phyloP scores from a whole-genome alignment of 176 grass and related monocot genomes.

The Ensete glaucum region DNA sequence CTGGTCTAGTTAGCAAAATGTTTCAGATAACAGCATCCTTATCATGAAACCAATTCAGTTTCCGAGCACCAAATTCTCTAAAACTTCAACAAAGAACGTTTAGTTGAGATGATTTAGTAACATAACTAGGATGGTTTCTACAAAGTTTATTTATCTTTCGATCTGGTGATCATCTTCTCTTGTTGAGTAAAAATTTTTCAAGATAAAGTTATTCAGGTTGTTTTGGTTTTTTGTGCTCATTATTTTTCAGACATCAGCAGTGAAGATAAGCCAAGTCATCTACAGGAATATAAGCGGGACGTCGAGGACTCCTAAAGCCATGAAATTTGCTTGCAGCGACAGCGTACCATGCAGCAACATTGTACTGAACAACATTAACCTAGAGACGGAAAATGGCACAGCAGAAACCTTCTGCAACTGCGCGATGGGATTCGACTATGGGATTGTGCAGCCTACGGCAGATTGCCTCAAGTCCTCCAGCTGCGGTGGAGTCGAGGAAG shows the following conservation, averaged over 20 bases:
- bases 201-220: neutral
- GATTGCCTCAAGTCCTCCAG: conserved; percentile 54
- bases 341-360: conserved; percentile 59
- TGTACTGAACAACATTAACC: conserved; percentile 60
- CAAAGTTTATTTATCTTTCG: neutral
- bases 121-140: neutral
- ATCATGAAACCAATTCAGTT: neutral
- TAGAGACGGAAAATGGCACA: conserved; percentile 31
- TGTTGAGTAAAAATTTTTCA: neutral
- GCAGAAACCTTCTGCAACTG: conserved; percentile 76
- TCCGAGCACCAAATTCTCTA: neutral
- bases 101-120: neutral
- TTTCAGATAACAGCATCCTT: neutral
- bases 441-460: conserved; percentile 42
- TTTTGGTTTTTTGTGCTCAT: neutral
- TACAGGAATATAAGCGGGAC: conserved; percentile 71
- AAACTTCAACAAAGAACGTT: too few relatives aligned
- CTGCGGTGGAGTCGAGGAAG: conserved; percentile 23
- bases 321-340: conserved; percentile 81
- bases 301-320: conserved; percentile 36
- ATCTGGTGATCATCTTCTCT: too few relatives aligned
- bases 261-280: conserved; percentile 43
- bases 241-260: conserved; percentile 31
- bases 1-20: too few relatives aligned
- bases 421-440: conserved; percentile 54